These are phyloP conservation scores for Macadamia integrifolia DNA, from an alignment of 164 flowering plant genomes.

Conservation along the genomic window DNA sequence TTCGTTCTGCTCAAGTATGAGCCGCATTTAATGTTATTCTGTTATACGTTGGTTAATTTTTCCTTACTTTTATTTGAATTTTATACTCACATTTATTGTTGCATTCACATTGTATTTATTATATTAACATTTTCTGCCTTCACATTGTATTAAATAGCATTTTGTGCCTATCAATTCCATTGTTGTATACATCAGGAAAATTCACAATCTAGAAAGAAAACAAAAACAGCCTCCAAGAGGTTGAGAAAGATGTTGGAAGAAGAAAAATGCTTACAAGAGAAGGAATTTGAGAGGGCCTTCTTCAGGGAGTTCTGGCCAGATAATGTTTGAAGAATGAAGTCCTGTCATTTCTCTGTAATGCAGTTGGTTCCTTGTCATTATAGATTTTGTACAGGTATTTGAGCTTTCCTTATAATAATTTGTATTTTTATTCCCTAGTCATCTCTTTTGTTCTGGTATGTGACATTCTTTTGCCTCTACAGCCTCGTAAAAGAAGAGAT, in stretches of 20 bases:
- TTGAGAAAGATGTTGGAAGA: conserved; percentile 54
- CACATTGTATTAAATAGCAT: not conserved
- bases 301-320: conserved; percentile 93
- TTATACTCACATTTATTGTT: not conserved
- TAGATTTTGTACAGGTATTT: conserved; percentile 8
- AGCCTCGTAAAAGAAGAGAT: too few relatives aligned
- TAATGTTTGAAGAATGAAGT: conserved; percentile 49
- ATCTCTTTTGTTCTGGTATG: not conserved
- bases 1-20: too few relatives aligned
- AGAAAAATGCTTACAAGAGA: conserved; percentile 59
- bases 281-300: conserved; percentile 70
- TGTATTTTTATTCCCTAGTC: not conserved
- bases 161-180: not conserved
- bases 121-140: not conserved
- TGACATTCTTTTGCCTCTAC: too few relatives aligned
- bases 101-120: not conserved
- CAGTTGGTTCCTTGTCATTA: not conserved
- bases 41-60: too few relatives aligned
- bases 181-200: conserved; percentile 25
- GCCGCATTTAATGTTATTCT: too few relatives aligned
- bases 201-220: conserved; percentile 28
- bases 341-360: not conserved
- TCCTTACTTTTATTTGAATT: too few relatives aligned
- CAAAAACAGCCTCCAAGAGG: conserved; percentile 50
- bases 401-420: not conserved